Percentiles rank a stretch among this genome's conserved stretches.
Conservation (phyloP, 345 rosid genomes). For the Citrus glauca region DNA sequence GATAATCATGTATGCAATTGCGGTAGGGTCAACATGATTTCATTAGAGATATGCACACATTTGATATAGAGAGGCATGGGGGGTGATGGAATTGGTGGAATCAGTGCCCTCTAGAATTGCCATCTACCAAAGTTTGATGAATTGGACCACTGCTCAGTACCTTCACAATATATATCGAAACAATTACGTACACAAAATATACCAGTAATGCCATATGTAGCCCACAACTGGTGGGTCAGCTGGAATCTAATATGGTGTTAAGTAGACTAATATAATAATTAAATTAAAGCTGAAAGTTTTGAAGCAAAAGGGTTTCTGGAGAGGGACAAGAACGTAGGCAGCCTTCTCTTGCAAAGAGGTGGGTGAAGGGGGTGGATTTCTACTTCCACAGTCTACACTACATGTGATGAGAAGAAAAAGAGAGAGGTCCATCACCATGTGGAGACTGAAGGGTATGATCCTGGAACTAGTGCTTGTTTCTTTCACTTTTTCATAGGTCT, state of each 20-base stretch:
- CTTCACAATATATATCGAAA: too few species aligned
- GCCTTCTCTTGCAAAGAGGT: slow-evolving; percentile 1
- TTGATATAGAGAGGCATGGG: neutral
- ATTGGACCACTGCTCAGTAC: neutral
- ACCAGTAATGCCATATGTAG: neutral
- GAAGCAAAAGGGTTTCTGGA: neutral
- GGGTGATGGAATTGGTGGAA: neutral
- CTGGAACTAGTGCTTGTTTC: slow-evolving; percentile 21
- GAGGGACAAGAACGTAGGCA: slow-evolving; percentile 9
- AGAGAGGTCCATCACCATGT: slow-evolving; percentile 13
- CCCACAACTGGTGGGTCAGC: neutral
- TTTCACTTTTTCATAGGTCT: slow-evolving; percentile 3
- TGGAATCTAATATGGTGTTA: neutral
- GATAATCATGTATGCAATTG: neutral
- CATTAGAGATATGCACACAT: neutral
- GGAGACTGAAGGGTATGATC: neutral
- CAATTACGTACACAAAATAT: neutral
- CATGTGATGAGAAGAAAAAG: slow-evolving; percentile 7
- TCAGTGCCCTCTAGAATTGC: neutral
- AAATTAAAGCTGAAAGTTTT: neutral
- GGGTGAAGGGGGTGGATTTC: neutral
- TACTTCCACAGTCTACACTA: neutral
- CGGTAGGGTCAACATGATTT: neutral
- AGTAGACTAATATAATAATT: neutral
- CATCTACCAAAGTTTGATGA: neutral